Evolutionary conservation across 441 rosid species (phyloP).

Genomic region (Bruguiera hainesii): DNA sequence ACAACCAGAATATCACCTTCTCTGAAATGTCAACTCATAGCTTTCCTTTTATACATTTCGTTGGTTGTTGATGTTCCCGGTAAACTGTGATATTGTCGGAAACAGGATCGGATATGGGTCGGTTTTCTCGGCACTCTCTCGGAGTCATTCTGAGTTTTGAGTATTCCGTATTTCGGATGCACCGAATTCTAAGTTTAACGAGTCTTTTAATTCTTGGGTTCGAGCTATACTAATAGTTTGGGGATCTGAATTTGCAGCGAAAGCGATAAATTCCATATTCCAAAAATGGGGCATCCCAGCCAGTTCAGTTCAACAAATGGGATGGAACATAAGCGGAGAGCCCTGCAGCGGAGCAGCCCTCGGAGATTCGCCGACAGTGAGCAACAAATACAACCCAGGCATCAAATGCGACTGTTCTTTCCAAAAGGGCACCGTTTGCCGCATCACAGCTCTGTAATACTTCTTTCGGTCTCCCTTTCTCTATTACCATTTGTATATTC

Average conservation of each 20-base stretch:
- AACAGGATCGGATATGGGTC: too few relatives aligned
- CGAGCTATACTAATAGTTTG: neutral
- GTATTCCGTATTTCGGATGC: too few relatives aligned
- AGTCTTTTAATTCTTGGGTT: too few relatives aligned
- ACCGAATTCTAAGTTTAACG: too few relatives aligned
- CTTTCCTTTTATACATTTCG: too few relatives aligned
- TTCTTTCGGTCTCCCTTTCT: neutral
- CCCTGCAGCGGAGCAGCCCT: conserved; percentile 56
- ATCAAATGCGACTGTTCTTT: conserved; percentile 64
- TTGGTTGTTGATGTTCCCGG: too few relatives aligned
- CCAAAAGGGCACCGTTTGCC: conserved; percentile 40
- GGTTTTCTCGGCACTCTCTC: neutral
- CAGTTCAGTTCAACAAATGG: neutral
- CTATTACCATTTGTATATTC: too few relatives aligned
- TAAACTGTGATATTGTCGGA: too few relatives aligned
- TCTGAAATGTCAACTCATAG: too few relatives aligned
- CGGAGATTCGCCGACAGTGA: conserved; percentile 28
- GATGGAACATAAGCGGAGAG: conserved; percentile 63
- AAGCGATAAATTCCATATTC: conserved; percentile 48
- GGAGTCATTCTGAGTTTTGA: too few relatives aligned
- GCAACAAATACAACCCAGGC: conserved; percentile 37
- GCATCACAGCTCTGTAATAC: conserved; percentile 43
- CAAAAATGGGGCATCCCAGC: conserved; percentile 45
- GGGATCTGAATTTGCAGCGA: conserved; percentile 26
- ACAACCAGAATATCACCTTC: too few relatives aligned